Percentiles rank a stretch among this genome's conserved stretches.
phyloP scores from a whole-genome alignment of 2,329 filamentous ascomycete species.

The Knoxdaviesia capensis region DNA sequence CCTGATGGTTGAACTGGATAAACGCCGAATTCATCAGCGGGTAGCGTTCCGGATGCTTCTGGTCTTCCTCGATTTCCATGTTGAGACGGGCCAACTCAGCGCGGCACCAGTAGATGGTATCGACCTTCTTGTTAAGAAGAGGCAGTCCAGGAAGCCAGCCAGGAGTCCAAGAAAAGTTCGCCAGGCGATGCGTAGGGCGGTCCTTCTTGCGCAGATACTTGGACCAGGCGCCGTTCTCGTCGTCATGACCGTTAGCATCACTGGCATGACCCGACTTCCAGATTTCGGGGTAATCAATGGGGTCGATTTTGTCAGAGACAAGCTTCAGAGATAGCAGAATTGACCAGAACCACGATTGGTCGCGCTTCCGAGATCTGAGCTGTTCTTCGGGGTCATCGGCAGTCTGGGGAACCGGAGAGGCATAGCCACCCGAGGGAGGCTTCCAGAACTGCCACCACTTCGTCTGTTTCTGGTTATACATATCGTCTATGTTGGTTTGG shows the following conservation, averaged over 20 bases:
- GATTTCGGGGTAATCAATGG: slow-evolving; percentile 37
- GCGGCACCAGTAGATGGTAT: slow-evolving; percentile 84
- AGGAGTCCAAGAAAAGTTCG: slow-evolving; percentile 32
- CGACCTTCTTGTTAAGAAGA: slow-evolving; percentile 71
- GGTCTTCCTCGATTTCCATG: slow-evolving; percentile 77
- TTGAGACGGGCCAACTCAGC: slow-evolving; percentile 75
- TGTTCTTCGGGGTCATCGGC: slow-evolving; percentile 16
- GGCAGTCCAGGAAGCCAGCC: slow-evolving; percentile 62
- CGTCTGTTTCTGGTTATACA: slow-evolving; percentile 22
- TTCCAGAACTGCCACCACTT: slow-evolving; percentile 47
- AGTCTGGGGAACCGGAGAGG: slow-evolving; percentile 39
- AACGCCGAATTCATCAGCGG: slow-evolving; percentile 93
- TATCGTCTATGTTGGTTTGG: slow-evolving; percentile 24
- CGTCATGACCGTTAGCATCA: slow-evolving; percentile 29
- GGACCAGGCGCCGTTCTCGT: slow-evolving; percentile 53
- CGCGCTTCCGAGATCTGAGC: too few species aligned
- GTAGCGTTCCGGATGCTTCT: slow-evolving; percentile 66
- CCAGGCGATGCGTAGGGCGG: slow-evolving; percentile 65
- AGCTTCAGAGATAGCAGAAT: slow-evolving; percentile 2
- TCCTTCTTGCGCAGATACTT: slow-evolving; percentile 66
- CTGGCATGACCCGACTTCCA: slow-evolving; percentile 29
- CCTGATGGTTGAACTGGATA: slow-evolving; percentile 95
- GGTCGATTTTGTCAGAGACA: slow-evolving; percentile 15
- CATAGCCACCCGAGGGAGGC: slow-evolving; percentile 37
- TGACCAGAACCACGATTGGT: too few species aligned